A percentile compares a stretch with the other conserved stretches of the same genome.
phyloP scores from a whole-genome alignment of 495 filamentous ascomycete genomes.

The Poronia punctata region DNA sequence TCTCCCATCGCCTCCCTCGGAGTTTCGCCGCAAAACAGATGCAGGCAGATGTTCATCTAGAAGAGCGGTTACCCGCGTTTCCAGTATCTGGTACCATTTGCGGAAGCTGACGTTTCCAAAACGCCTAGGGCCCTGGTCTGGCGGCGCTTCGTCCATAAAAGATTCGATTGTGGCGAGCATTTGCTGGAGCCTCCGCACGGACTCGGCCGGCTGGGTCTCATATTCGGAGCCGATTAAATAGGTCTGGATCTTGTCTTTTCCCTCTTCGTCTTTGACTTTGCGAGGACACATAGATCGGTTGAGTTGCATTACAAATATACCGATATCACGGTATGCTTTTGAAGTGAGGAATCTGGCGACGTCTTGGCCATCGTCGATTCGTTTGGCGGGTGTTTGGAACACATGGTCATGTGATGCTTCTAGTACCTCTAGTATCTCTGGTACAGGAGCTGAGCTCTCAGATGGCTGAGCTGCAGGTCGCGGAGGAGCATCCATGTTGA shows the following conservation, averaged over 20 bases:
- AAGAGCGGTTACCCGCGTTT: constrained; percentile 48
- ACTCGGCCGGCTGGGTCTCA: constrained; percentile 34
- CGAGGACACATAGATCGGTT: constrained; percentile 81
- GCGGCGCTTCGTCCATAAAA: constrained; percentile 72
- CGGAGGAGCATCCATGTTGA: constrained; percentile 15
- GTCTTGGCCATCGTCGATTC: constrained; percentile 75
- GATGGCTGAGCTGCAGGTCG: constrained; percentile 3
- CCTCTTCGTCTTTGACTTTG: constrained; percentile 23
- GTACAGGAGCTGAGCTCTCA: constrained; percentile 19
- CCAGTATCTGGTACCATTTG: constrained; percentile 67
- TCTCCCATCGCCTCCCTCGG: constrained; percentile 5
- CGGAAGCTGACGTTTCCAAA: constrained; percentile 91
- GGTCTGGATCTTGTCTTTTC: constrained; percentile 33
- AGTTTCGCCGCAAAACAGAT: constrained; percentile 37
- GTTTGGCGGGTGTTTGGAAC: constrained; percentile 58
- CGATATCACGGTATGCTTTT: constrained; percentile 76
- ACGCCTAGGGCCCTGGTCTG: constrained; percentile 73
- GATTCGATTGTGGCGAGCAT: constrained; percentile 55
- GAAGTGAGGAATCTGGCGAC: constrained; percentile 69
- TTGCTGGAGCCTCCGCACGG: constrained; percentile 55
- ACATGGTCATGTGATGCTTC: constrained; percentile 26
- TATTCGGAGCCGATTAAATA: constrained; percentile 41
- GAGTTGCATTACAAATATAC: constrained; percentile 79
- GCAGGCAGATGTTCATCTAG: constrained; percentile 56
- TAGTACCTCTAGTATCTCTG: constrained; percentile 31